These are phyloP conservation scores for Solanum chilense DNA, from an alignment of 257 asterid genomes.

Conservation along the genomic window DNA sequence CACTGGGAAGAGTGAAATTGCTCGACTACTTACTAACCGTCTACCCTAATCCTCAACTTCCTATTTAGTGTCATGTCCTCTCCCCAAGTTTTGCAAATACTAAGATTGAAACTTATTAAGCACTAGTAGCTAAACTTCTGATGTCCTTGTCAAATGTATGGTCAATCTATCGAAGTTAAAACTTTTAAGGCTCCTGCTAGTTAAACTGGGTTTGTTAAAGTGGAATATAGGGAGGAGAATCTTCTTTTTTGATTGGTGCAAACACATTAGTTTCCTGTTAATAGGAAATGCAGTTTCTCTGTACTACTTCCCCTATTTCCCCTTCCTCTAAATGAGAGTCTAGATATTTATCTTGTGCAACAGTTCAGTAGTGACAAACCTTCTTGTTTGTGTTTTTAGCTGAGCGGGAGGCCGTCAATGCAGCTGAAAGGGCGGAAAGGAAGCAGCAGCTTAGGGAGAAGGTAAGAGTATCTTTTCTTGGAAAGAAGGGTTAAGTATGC, in stretches of 20 bases:
- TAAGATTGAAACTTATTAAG: background rate
- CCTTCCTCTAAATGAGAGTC: background rate
- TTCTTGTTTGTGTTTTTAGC: constrained; percentile 32
- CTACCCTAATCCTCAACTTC: background rate
- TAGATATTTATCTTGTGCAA: background rate
- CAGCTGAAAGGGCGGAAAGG: constrained; percentile 88
- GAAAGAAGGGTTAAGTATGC: background rate
- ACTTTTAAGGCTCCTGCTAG: background rate
- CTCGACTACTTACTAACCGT: background rate
- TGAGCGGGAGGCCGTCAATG: constrained; percentile 85
- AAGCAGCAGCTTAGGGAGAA: constrained; percentile 79
- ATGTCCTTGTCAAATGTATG: background rate
- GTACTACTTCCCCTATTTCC: background rate
- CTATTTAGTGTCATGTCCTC: background rate
- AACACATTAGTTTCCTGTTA: background rate
- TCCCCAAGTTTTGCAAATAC: background rate
- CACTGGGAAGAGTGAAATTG: background rate
- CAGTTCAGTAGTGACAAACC: background rate
- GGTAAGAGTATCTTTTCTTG: constrained; percentile 32
- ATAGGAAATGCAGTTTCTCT: background rate
- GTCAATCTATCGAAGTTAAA: background rate
- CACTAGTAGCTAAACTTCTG: background rate
- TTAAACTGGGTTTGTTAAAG: background rate
- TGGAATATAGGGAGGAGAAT: background rate
- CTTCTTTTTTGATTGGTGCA: background rate